Evolutionary conservation across 768 basidiomycete species (phyloP), one percentile per base, ranked within the genome.

Genomic region (Lactarius indigo): DNA sequence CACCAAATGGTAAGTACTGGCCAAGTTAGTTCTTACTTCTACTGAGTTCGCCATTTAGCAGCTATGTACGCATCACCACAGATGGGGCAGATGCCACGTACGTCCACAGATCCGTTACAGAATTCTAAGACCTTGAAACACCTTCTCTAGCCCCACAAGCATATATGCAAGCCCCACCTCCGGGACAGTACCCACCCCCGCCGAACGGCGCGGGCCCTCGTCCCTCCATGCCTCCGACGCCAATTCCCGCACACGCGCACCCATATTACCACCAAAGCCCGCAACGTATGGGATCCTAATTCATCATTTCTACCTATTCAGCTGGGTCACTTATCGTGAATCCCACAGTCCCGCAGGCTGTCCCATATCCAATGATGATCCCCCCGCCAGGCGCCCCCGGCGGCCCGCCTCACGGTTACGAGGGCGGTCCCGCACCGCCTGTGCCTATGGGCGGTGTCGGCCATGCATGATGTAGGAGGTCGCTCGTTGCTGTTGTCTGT

Each of bases 351-450:
- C 87, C 88, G 77, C 92, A 93, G 72, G 90, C 92, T 39, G 86
- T 91, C 70, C 89, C 90, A 57, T 94, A 94, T 75, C 88, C 84
- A n/a, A 91, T 92, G 89, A 94, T 94, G 91, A 92, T 92, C 89
- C 89, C 87, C 63, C 90, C 89, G 63, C 88, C 88, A 17, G 87
- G 88, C 59, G 84, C 81, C 64, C 79, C 78, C n/a, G 83, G 79
- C 54, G 84, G 84, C 47, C 88, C 87, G 68, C 91, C 83, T 9
- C 84, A 92, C 74, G 84, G 83, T 39, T 93, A 92, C 76, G 90
- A 93, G 56, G 85, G 82, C 66, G 84, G 83, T 20, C 85, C 86
- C 65, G 84, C 87, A 39, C 86, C 84, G 61, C 88, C 86, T 30
- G 89, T 89, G 61, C 87, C 81, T 59, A 91, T 92, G 91, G 88